These are phyloP conservation scores for Medicago lupulina DNA, from an alignment of 306 rosid species.

Conservation along the genomic window DNA sequence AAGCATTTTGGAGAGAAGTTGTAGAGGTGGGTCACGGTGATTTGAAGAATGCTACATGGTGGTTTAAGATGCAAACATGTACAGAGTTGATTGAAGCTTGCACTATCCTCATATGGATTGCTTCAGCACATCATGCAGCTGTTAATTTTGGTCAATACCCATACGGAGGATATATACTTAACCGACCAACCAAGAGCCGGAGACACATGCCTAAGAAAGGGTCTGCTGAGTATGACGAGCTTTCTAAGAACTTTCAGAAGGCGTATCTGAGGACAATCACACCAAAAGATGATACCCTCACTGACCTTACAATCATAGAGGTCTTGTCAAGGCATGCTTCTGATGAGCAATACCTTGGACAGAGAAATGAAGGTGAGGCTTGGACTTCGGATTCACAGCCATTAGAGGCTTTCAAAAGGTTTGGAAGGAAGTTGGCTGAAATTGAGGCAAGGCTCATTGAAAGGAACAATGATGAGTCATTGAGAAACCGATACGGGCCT, in stretches of 20 bases:
- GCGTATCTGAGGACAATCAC: constrained; percentile 62
- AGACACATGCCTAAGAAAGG: constrained; percentile 64
- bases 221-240: constrained; percentile 61
- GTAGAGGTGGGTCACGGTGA: constrained; percentile 66
- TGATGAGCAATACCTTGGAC: constrained; percentile 64
- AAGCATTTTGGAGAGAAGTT: constrained; percentile 73
- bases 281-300: constrained; percentile 54
- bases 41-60: constrained; percentile 55
- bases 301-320: constrained; percentile 63
- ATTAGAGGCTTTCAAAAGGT: constrained; percentile 43
- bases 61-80: constrained; percentile 54
- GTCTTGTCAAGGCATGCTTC: constrained; percentile 68
- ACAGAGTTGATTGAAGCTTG: constrained; percentile 51
- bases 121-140: constrained; percentile 78
- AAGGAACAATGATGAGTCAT: constrained; percentile 41
- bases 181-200: constrained; percentile 69
- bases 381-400: constrained; percentile 43
- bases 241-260: constrained; percentile 49
- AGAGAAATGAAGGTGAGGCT: constrained; percentile 44
- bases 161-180: constrained; percentile 70
- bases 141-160: constrained; percentile 75
- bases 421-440: constrained; percentile 37
- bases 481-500: constrained; percentile 66
- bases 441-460: constrained; percentile 38
- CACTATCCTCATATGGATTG: constrained; percentile 65